Evolutionary conservation across 139 green algal species (phyloP), one percentile per base, ranked within the genome.

Genomic region (Chlamydomonas sp.): DNA sequence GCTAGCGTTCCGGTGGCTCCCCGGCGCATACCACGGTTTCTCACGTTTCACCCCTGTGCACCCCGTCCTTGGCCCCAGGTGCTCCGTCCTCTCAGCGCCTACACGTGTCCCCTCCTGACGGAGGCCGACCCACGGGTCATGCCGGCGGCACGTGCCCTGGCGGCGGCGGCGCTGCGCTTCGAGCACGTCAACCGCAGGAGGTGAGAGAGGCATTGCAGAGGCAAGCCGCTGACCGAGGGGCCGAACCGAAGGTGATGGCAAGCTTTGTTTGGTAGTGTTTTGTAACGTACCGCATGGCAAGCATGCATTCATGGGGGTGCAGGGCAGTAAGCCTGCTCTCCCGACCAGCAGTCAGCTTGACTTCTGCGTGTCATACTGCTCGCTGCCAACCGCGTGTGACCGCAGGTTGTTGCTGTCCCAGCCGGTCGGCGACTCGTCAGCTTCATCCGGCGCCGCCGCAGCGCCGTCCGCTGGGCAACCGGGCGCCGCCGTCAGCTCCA

Each of bases 181-280:
- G 89, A 92, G 84, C 84, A 90, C 79, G 31, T n/a, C 17, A 77
- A 92, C 75, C 72, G 89, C 5, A 84, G 89, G 63, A 86, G 82
- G 82, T 66, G 69, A 12, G 49, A 7, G 31, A 75, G 69, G 69
- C 14, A 16, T 12, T 12, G 69, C 5, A 20, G 69, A 57, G 69
- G 15, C 9, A 69, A 9, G 64, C 8, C 64, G 64, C 8, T 9
- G 64, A 9, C 64, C 64, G 64, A 12, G 64, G 69, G 69, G 69
- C 31, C 31, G 31, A 49, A 49, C 31, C 31, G 31, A 49, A 49
- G 31, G 31, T 49, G 31, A 49, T 49, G 31, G 31, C 31, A 49
- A 49, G 31, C 31, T 49, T 49, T 49, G 31, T 49, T 49, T 49
- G 31, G 31, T 49, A 49, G 31, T 49, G 31, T 49, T 49, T 49